phyloP scores from a whole-genome alignment of 2,329 filamentous ascomycete genomes.

The Ophiostoma australiae region DNA sequence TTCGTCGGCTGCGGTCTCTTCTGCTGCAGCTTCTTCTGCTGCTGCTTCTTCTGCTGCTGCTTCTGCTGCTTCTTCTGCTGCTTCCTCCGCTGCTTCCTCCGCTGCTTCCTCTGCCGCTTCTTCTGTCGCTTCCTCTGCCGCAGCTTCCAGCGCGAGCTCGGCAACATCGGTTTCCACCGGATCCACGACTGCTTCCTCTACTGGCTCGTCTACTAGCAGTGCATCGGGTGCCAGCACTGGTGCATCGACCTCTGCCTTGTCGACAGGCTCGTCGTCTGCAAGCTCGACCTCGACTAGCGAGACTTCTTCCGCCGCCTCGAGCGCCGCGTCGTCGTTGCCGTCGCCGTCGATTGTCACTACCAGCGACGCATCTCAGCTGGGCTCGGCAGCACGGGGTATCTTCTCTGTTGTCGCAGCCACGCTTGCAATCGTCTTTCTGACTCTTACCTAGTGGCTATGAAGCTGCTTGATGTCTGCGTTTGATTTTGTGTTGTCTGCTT shows the following conservation, averaged over 20 bases:
- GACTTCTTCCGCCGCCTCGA: neutral
- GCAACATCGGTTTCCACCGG: neutral
- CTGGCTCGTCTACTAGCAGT: neutral
- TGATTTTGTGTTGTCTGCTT: neutral
- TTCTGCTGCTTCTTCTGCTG: neutral
- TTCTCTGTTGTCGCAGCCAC: slow-evolving; percentile 13
- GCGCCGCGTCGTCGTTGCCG: neutral
- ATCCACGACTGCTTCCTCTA: neutral
- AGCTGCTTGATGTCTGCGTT: neutral
- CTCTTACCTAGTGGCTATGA: neutral
- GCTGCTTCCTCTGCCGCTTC: neutral
- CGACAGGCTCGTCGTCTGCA: neutral
- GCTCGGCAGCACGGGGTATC: neutral
- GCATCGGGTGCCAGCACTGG: slow-evolving; percentile 1
- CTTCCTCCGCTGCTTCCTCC: neutral
- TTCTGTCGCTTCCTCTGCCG: neutral
- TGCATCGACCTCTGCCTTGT: neutral
- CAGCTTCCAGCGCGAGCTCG: neutral
- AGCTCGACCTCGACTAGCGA: neutral
- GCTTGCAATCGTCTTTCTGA: neutral
- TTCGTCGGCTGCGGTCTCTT: neutral
- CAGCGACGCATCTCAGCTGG: neutral
- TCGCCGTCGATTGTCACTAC: neutral
- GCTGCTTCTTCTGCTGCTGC: neutral
- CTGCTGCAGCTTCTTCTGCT: neutral